Percentiles rank a stretch among this genome's conserved stretches.
Conservation (phyloP, 2,329 filamentous ascomycete species). For the Cytospora paraplurivora region DNA sequence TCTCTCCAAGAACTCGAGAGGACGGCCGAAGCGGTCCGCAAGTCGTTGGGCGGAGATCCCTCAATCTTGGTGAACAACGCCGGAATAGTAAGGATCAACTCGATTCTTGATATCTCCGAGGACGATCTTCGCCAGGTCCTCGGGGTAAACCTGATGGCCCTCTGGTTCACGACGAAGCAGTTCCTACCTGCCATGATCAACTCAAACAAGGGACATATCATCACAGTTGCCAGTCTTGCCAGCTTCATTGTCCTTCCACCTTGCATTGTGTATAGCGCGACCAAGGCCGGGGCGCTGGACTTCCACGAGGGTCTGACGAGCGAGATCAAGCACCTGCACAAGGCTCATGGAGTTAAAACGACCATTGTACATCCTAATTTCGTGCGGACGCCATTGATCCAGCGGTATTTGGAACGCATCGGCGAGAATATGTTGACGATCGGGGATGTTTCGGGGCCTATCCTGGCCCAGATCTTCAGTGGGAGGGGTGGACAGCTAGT, state of each 20-base stretch:
- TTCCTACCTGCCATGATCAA: constrained; percentile 59
- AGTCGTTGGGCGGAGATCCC: constrained; percentile 43
- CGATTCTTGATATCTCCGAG: constrained; percentile 52
- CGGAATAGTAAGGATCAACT: constrained; percentile 53
- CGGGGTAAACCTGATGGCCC: constrained; percentile 22
- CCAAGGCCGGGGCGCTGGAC: constrained; percentile 57
- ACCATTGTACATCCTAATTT: constrained; percentile 50
- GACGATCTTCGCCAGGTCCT: constrained; percentile 42
- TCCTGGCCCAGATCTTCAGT: constrained; percentile 52
- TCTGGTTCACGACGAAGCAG: constrained; percentile 56
- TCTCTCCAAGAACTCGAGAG: constrained; percentile 47
- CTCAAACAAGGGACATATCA: constrained; percentile 62
- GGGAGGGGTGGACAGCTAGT: constrained; percentile 52
- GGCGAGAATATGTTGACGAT: constrained; percentile 39
- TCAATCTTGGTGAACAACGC: constrained; percentile 65
- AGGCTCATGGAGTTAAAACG: constrained; percentile 55
- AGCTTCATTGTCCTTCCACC: constrained; percentile 53
- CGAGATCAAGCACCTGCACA: constrained; percentile 52
- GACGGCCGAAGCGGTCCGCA: constrained; percentile 43
- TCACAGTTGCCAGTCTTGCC: constrained; percentile 60
- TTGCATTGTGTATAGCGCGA: constrained; percentile 60
- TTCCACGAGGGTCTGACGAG: constrained; percentile 59
- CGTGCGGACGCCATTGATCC: constrained; percentile 51
- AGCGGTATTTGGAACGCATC: constrained; percentile 37
- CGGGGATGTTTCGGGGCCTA: constrained; percentile 48